Evolutionary conservation across 176 grass and related monocot species (phyloP).

Genomic region (Saccharum officinarum): DNA sequence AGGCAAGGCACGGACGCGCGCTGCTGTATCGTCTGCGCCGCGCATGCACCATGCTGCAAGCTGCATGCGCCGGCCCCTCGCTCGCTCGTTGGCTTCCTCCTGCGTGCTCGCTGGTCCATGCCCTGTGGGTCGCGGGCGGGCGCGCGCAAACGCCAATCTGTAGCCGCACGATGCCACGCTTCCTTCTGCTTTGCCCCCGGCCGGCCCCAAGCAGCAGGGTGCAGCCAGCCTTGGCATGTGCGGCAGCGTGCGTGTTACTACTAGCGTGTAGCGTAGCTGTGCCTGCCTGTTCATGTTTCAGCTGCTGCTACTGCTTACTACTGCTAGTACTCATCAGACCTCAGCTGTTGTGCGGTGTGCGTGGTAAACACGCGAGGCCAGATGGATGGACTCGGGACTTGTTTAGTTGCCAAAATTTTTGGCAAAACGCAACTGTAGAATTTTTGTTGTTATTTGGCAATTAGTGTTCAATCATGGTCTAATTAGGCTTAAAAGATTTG

Average conservation of each 20-base stretch:
- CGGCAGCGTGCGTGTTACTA: background rate
- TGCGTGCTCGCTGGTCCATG: constrained; percentile 12
- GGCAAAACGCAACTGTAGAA: no score
- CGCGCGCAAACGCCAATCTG: background rate
- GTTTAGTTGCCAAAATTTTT: no score
- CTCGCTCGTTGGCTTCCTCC: background rate
- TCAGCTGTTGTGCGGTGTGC: no score
- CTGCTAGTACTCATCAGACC: no score
- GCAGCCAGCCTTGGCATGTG: constrained; percentile 9
- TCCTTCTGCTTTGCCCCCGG: constrained; percentile 47
- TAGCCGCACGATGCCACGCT: constrained; percentile 7
- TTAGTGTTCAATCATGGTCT: no score
- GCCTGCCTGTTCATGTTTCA: background rate
- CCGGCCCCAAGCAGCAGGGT: background rate
- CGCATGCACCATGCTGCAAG: background rate
- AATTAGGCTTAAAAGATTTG: no score
- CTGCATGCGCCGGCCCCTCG: background rate
- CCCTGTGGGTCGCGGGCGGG: background rate
- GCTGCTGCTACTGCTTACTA: background rate
- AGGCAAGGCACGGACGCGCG: background rate
- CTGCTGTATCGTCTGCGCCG: no score
- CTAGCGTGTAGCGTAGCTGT: background rate
- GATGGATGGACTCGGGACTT: no score
- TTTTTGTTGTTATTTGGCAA: no score
- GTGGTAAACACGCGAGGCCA: no score